Evolutionary conservation across 805 yeast species (phyloP).

Genomic region (Teunomyces kruisii): DNA sequence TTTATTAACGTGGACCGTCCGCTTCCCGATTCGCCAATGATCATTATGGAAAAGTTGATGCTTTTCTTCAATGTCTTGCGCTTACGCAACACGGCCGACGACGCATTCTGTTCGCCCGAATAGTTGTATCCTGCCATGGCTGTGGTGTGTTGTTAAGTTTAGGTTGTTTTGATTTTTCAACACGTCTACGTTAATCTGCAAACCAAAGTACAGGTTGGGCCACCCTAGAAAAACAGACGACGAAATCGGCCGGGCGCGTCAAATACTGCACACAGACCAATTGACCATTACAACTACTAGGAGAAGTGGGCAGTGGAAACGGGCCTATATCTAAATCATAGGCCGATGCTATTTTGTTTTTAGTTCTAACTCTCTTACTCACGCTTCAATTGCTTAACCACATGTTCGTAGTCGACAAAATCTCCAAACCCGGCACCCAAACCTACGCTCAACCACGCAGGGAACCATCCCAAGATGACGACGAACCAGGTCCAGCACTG

Average conservation of each 20-base stretch:
- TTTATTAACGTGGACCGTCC: constrained; percentile 94
- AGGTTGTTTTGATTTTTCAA: constrained; percentile 2
- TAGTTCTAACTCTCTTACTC: background rate
- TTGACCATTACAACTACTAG: too few species aligned
- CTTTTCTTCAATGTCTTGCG: constrained; percentile 81
- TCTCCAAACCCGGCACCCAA: constrained; percentile 31
- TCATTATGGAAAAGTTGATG: constrained; percentile 81
- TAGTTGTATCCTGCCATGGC: constrained; percentile 14
- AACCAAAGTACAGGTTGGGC: background rate
- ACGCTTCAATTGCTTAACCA: constrained; percentile 3
- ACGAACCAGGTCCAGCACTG: constrained; percentile 88
- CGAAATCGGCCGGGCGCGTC: background rate
- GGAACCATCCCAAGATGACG: constrained; percentile 73
- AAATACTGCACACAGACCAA: background rate
- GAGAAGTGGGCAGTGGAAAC: too few species aligned
- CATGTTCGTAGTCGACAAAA: constrained; percentile 12
- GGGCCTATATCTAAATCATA: too few species aligned
- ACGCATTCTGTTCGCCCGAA: constrained; percentile 22
- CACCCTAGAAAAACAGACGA: background rate
- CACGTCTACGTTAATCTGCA: constrained; percentile 3
- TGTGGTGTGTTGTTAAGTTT: background rate
- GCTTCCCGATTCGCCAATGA: constrained; percentile 81
- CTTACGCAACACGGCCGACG: constrained; percentile 50
- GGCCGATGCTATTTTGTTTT: background rate
- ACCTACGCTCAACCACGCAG: constrained; percentile 63